Evolutionary conservation across 345 rosid species (phyloP), one percentile per base, ranked within the genome.

Genomic region (Hypericum perforatum): DNA sequence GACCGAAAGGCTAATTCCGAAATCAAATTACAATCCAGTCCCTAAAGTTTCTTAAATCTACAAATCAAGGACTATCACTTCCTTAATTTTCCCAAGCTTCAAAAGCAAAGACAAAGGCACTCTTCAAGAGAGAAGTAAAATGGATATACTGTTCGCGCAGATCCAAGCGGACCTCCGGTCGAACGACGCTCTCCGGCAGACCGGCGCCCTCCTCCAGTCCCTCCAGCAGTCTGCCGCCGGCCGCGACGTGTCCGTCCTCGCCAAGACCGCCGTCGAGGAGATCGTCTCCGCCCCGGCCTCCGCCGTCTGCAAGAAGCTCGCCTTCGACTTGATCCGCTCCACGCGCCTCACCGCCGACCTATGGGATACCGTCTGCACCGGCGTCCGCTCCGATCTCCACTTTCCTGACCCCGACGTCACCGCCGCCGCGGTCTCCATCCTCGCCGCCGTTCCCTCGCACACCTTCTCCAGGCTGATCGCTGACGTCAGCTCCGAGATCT

Each of bases 151-250:
- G 11, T 85, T 79, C 57, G 89, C 95, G 49, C 98, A 91, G 96
- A 91, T 91, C 82, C 98, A 91, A 68, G 95, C 96, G 41, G 98
- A 91, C 76, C 92, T 91, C 60, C 98, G 89, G 36, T 91, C 98
- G n/a, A 91, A 77, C 66, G 96, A 91, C 61, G 96, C 98, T 1
- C 94, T 91, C 57, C 96, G 96, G 16, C 98, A 91, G 52, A 77
- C 96, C 9, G 67, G 83, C 37, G 98, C 98, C 15, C 96, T 91
- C 58, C 96, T 91, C 41, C 91, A 75, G 53, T 89, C 98, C 37
- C 96, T 91, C 56, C 98, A 91, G 63, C 98, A 91, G 37, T 91
- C 95, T 52, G 96, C 96, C 49, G 95, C 95, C 66, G 98, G 96
- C 43, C 77, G 80, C 3, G 98, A 91, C 74, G 81, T 87, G 51